Conservation (phyloP, 139 green algal species). For the Chlamydomonas urium region DNA sequence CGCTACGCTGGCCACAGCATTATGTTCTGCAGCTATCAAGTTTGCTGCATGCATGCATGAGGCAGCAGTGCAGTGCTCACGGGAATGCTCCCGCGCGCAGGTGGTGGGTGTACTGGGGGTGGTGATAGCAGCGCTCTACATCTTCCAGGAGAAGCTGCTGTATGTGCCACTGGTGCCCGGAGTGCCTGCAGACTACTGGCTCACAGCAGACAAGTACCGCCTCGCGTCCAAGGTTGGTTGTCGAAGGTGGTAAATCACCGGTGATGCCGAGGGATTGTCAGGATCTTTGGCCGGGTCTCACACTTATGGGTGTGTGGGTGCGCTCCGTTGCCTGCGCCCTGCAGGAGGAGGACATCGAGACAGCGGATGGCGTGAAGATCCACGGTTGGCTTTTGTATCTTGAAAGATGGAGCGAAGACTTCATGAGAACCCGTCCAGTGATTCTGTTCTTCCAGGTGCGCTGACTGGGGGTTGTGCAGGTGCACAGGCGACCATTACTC, state of each 20-base stretch:
- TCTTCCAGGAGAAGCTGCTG: conserved; percentile 78
- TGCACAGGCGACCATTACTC: no score
- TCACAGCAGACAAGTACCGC: conserved; percentile 51
- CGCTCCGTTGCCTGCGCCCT: background rate
- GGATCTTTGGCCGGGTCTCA: no score
- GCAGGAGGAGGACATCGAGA: conserved; percentile 56
- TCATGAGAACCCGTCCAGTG: conserved; percentile 41
- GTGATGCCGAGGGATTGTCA: background rate
- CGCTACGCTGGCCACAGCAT: no score
- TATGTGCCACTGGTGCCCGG: conserved; percentile 77
- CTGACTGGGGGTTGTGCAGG: background rate
- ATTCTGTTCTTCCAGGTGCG: conserved; percentile 74
- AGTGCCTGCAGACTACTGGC: conserved; percentile 49
- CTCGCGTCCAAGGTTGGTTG: conserved; percentile 51
- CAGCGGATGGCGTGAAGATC: conserved; percentile 64
- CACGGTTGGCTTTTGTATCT: conserved; percentile 75
- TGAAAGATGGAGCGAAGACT: conserved; percentile 26
- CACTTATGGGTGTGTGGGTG: no score
- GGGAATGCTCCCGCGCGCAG: no score
- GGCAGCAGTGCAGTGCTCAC: no score
- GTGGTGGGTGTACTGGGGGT: conserved; percentile 43
- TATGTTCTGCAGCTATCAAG: no score
- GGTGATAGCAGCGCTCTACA: conserved; percentile 60
- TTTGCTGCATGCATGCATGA: no score
- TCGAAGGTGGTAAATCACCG: background rate